Conservation (phyloP, 768 basidiomycete genomes). For the Tylopilus subfusipes region DNA sequence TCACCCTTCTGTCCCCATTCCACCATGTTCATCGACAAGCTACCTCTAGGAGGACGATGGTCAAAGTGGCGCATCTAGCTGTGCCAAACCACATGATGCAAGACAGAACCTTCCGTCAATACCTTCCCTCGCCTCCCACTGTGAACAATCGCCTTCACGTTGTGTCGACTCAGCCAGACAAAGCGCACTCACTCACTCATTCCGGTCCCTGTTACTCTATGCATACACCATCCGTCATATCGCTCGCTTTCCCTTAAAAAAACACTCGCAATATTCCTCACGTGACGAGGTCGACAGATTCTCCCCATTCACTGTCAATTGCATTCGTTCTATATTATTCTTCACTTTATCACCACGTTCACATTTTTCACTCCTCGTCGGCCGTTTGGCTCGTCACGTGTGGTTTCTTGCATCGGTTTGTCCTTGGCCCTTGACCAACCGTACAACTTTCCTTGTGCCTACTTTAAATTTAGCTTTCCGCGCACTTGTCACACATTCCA, state of each 20-base stretch:
- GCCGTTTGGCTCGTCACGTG: constrained; percentile 34
- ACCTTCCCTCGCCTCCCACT: constrained; percentile 9
- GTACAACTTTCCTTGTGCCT: constrained; percentile 30
- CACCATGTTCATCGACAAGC: constrained; percentile 45
- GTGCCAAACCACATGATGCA: constrained; percentile 22
- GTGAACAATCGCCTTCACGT: constrained; percentile 10
- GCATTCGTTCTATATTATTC: constrained; percentile 77
- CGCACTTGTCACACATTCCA: constrained; percentile 30
- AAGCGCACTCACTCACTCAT: constrained; percentile 42
- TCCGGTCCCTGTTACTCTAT: constrained; percentile 46
- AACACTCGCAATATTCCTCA: constrained; percentile 43
- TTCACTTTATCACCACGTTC: constrained; percentile 69
- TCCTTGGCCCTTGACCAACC: constrained; percentile 22
- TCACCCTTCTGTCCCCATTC: constrained; percentile 41
- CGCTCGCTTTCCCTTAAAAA: constrained; percentile 38
- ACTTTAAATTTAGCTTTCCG: constrained; percentile 30
- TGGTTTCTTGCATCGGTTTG: constrained; percentile 33
- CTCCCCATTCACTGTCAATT: constrained; percentile 41
- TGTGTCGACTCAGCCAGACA: constrained; percentile 24
- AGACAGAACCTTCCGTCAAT: constrained; percentile 6
- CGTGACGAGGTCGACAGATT: constrained; percentile 55
- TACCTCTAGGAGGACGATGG: constrained; percentile 34
- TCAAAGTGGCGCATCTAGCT: constrained; percentile 11
- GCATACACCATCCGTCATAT: constrained; percentile 54
- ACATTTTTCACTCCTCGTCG: constrained; percentile 31